Percentiles rank a stretch among this genome's conserved stretches.
These are phyloP conservation scores for Fusarium vanettenii DNA, from an alignment of 2,329 filamentous ascomycete genomes.

Conservation along the genomic window DNA sequence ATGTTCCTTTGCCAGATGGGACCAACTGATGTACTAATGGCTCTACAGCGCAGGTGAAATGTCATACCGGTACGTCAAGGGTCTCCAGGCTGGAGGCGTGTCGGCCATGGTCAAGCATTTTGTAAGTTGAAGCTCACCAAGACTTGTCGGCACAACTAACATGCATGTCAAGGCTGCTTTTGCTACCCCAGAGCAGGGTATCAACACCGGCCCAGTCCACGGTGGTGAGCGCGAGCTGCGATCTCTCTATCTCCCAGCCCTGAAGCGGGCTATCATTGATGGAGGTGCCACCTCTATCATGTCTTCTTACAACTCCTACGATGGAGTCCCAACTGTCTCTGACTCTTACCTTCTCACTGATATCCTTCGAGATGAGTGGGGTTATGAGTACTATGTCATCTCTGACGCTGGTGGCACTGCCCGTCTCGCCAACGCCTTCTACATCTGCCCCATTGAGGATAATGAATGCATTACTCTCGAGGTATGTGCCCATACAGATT, in stretches of 20 bases:
- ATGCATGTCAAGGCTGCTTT: slow-evolving; percentile 62
- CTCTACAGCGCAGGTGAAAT: slow-evolving; percentile 68
- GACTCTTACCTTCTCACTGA: slow-evolving; percentile 74
- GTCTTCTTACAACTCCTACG: slow-evolving; percentile 80
- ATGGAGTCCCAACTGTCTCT: slow-evolving; percentile 75
- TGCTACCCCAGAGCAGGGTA: slow-evolving; percentile 75
- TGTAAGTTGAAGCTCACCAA: slow-evolving; percentile 48
- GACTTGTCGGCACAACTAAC: neutral
- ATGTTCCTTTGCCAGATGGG: slow-evolving; percentile 20
- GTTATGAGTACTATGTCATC: slow-evolving; percentile 75
- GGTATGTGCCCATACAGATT: slow-evolving; percentile 44
- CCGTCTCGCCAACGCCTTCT: slow-evolving; percentile 72
- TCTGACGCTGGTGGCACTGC: slow-evolving; percentile 77
- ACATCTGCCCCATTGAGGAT: slow-evolving; percentile 71
- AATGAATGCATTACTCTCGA: slow-evolving; percentile 72
- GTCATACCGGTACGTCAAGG: slow-evolving; percentile 66
- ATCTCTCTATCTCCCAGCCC: slow-evolving; percentile 68
- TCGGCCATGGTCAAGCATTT: slow-evolving; percentile 82
- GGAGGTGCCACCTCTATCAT: slow-evolving; percentile 76
- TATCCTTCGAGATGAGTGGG: slow-evolving; percentile 78
- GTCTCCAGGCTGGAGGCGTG: slow-evolving; percentile 73
- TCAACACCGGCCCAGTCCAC: slow-evolving; percentile 73
- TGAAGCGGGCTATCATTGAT: slow-evolving; percentile 78
- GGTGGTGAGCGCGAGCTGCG: slow-evolving; percentile 65
- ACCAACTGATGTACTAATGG: slow-evolving; percentile 10